phyloP scores from a whole-genome alignment of 805 yeast species.

The Saturnispora saitoi region DNA sequence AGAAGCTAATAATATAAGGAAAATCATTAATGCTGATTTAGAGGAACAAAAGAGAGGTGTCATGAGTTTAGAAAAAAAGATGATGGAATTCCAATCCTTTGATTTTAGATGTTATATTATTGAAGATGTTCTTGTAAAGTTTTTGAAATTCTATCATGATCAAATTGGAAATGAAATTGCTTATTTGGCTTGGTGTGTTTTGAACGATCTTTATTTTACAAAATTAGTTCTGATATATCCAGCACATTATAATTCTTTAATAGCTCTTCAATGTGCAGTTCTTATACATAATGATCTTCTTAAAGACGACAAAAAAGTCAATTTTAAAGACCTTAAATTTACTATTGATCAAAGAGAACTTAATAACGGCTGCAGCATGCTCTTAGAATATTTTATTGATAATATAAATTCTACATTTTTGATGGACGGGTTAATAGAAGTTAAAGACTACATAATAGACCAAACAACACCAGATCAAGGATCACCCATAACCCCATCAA shows the following conservation, averaged over 20 bases:
- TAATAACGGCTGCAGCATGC: constrained; percentile 20
- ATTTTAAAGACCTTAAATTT: constrained; percentile 8
- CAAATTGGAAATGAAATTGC: constrained; percentile 30
- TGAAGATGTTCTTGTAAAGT: constrained; percentile 59
- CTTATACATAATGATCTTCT: constrained; percentile 22
- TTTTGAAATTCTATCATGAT: constrained; percentile 37
- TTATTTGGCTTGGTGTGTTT: constrained; percentile 61
- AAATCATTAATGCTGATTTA: constrained; percentile 20
- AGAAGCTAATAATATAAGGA: constrained; percentile 34
- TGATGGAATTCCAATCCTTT: constrained; percentile 70
- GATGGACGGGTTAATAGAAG: constrained; percentile 15
- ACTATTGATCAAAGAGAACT: constrained; percentile 5
- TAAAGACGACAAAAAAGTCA: constrained; percentile 5
- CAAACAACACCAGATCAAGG: not conserved
- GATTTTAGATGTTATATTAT: constrained; percentile 66
- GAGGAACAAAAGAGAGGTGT: constrained; percentile 53
- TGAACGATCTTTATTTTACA: constrained; percentile 65
- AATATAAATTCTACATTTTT: constrained; percentile 22
- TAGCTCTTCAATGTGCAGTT: constrained; percentile 50
- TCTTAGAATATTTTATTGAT: constrained; percentile 27
- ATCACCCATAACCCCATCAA: constrained; percentile 1
- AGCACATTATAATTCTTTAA: constrained; percentile 66
- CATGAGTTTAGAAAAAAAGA: constrained; percentile 55
- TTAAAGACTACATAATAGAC: constrained; percentile 14
- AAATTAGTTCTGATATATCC: constrained; percentile 63